Base-by-base conservation (phyloP, 495 filamentous ascomycete species). In the Aspergillus wentii region DNA sequence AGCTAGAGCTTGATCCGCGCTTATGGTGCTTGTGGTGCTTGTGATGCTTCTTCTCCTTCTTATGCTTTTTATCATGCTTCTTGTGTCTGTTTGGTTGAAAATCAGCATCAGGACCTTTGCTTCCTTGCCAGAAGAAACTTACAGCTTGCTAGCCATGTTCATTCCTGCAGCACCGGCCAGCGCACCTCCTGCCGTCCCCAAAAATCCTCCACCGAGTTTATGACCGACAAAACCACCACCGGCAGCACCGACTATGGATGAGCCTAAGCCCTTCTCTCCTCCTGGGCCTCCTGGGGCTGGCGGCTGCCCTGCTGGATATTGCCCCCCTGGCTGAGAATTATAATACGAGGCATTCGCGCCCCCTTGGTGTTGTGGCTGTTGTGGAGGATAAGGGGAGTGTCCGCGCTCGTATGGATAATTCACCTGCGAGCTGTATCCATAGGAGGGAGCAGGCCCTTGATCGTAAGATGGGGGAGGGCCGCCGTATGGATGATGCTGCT, bases 131-230 rank as follows among this genome's bases (percentile, higher is more conserved):
- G 28, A 18, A 23, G n/a, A 33, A 27, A 51, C 64, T 48, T 48
- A 69, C 68, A 61, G 34, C 31, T 66, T 55, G 40, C 59, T 61
- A 3, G 49, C 61, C 18, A 56, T 39, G 32, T 66, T 68, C 44
- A 62, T 59, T 17, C 60, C 66, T 15, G 67, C 51, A n/a, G 68
- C 69, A 25, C 71, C 71, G 5, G 61, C 50, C 33, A 70, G 41
- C 15, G 61, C 69, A 39, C 66, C 68, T 17, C 59, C 61, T 2
- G 61, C 54, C n/a, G 65, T 63, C 2, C 59, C 61, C 33, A 74
- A 20, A 8, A 58, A 14, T 10, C 68, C 65, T 29, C 62, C 65
- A 5, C 67, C 64, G 28, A 69, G 33, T 35, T 74, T 62, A 30
- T 72, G 60, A 29, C 62, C 62, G 14, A 70, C 30, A 30, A 59